Percentiles rank a stretch among this genome's conserved stretches.
Conservation (phyloP, 192 early-diverging fungal species). For the Backusella tarrabulga region DNA sequence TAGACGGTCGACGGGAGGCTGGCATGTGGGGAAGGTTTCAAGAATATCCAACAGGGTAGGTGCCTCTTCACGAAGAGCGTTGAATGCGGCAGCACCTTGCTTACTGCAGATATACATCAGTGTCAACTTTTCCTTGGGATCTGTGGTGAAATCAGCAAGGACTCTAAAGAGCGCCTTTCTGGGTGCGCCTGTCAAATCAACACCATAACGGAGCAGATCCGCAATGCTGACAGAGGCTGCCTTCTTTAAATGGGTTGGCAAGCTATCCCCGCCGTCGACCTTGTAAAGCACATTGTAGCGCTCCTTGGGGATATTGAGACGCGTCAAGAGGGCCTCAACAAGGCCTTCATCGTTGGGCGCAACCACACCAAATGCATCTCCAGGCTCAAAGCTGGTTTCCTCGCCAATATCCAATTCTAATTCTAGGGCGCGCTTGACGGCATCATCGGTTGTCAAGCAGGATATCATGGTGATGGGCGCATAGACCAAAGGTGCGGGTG, state of each 20-base stretch:
- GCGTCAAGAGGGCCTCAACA: slow-evolving; percentile 62
- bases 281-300: slow-evolving; percentile 34
- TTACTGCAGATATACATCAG: slow-evolving; percentile 80
- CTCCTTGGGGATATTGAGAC: slow-evolving; percentile 51
- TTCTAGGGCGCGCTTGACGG: slow-evolving; percentile 70
- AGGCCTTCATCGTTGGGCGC: slow-evolving; percentile 79
- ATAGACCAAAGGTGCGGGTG: slow-evolving; percentile 44
- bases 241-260: slow-evolving; percentile 53
- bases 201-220: slow-evolving; percentile 70
- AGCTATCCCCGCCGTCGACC: slow-evolving; percentile 44
- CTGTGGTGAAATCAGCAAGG: slow-evolving; percentile 76
- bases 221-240: slow-evolving; percentile 44
- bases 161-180: slow-evolving; percentile 82
- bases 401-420: slow-evolving; percentile 53
- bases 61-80: slow-evolving; percentile 59
- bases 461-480: slow-evolving; percentile 52
- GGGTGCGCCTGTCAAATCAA: slow-evolving; percentile 73
- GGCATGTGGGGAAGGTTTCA: slow-evolving; percentile 72
- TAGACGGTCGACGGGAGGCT: slow-evolving; percentile 65
- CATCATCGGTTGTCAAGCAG: slow-evolving; percentile 63
- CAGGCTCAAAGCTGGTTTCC: slow-evolving; percentile 53
- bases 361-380: slow-evolving; percentile 86
- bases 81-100: slow-evolving; percentile 68
- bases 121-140: slow-evolving; percentile 68
- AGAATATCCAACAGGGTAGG: slow-evolving; percentile 84